These are phyloP conservation scores for Hippophae gyantsensis DNA, from an alignment of 306 rosid species.

Conservation along the genomic window DNA sequence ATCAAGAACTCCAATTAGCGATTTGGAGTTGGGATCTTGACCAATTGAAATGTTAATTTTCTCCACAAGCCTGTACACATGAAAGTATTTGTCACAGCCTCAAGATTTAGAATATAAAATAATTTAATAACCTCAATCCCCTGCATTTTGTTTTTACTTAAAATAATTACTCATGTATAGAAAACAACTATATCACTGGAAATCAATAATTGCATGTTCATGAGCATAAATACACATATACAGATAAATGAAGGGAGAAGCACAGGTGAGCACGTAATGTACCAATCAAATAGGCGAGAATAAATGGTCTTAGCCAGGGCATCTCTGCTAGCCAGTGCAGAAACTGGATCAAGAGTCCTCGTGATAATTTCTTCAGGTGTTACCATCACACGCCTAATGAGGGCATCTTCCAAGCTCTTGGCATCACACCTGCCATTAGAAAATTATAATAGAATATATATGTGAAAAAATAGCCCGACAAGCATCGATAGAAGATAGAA, in stretches of 20 bases:
- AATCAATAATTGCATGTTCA: no score
- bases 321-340: conserved; percentile 32
- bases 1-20: background rate
- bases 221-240: no score
- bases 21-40: background rate
- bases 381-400: conserved; percentile 97
- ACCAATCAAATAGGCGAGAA: background rate
- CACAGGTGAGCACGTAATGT: background rate
- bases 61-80: background rate
- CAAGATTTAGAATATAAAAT: background rate
- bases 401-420: conserved; percentile 95
- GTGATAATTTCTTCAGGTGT: conserved; percentile 84
- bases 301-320: conserved; percentile 81
- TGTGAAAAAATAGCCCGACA: conserved; percentile 1
- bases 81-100: background rate
- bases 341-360: background rate
- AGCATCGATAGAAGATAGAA: background rate
- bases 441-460: conserved; percentile 7
- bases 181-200: no score
- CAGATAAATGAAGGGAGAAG: no score
- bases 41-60: background rate
- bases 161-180: no score
- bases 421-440: conserved; percentile 58
- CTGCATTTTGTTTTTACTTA: no score
- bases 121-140: conserved; percentile 5